A percentile compares a stretch with the other conserved stretches of the same genome.
These are phyloP conservation scores for Takakia lepidozioides DNA, from an alignment of 225 moss, liverwort and hornwort genomes.

Conservation along the genomic window DNA sequence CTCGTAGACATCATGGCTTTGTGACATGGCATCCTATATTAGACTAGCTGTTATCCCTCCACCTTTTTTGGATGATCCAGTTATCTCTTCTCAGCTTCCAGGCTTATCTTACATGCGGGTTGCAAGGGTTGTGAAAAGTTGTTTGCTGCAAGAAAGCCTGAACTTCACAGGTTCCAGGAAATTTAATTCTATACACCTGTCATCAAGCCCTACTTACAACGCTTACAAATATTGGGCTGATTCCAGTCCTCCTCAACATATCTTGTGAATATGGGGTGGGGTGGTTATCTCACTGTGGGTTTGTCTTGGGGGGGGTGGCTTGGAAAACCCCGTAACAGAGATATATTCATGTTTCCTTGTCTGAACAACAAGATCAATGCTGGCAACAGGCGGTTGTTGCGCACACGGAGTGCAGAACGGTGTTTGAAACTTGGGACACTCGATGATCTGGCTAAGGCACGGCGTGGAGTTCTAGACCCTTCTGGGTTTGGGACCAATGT, in stretches of 20 bases:
- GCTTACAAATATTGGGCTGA: too few relatives aligned
- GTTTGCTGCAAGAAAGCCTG: too few relatives aligned
- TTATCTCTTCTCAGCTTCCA: too few relatives aligned
- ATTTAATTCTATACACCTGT: too few relatives aligned
- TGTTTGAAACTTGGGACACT: conserved; percentile 64
- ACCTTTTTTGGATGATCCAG: too few relatives aligned
- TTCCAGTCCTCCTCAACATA: neutral
- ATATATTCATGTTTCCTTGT: conserved; percentile 67
- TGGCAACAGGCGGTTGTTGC: conserved; percentile 71
- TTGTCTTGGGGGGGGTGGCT: conserved; percentile 31
- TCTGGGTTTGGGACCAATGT: conserved; percentile 72
- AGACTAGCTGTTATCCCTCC: too few relatives aligned
- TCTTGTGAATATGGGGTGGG: conserved; percentile 17
- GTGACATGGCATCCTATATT: too few relatives aligned
- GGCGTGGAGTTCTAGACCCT: conserved; percentile 77
- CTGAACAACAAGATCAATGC: conserved; percentile 68
- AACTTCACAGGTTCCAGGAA: too few relatives aligned
- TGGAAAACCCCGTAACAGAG: conserved; percentile 46
- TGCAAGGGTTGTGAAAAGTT: too few relatives aligned
- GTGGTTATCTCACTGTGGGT: conserved; percentile 45
- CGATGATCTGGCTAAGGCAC: conserved; percentile 66
- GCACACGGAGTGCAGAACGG: conserved; percentile 36
- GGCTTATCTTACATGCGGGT: too few relatives aligned
- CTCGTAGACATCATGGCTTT: too few relatives aligned
- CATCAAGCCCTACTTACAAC: too few relatives aligned